Percentiles rank a stretch among this genome's conserved stretches.
These are phyloP conservation scores for Pichia kluyveri DNA, from an alignment of 805 yeast species.

Conservation along the genomic window DNA sequence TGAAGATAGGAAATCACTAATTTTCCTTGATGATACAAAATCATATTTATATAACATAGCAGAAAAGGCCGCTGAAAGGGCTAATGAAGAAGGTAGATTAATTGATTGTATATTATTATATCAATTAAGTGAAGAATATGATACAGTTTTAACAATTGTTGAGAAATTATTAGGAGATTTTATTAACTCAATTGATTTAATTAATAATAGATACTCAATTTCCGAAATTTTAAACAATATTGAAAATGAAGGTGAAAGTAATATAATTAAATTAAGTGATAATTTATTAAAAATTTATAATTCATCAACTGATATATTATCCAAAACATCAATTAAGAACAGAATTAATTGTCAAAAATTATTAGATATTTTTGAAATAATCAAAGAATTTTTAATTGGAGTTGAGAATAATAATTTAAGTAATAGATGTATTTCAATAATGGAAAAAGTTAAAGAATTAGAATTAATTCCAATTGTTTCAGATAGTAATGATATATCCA, in stretches of 20 bases:
- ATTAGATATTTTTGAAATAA: slow-evolving; percentile 57
- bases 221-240: slow-evolving; percentile 15
- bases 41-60: slow-evolving; percentile 64
- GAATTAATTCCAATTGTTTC: slow-evolving; percentile 56
- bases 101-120: slow-evolving; percentile 79
- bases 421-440: slow-evolving; percentile 28
- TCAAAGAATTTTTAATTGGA: slow-evolving; percentile 31
- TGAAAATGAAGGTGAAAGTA: slow-evolving; percentile 32
- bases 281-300: slow-evolving; percentile 37
- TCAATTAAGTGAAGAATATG: slow-evolving; percentile 82
- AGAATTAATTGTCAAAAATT: slow-evolving; percentile 59
- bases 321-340: slow-evolving; percentile 43
- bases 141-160: slow-evolving; percentile 65
- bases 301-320: slow-evolving; percentile 50
- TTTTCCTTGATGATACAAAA: slow-evolving; percentile 48
- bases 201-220: slow-evolving; percentile 10
- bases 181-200: slow-evolving; percentile 52
- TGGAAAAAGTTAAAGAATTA: slow-evolving; percentile 37
- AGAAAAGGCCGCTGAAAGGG: slow-evolving; percentile 75
- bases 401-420: neutral
- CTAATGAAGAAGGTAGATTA: slow-evolving; percentile 85
- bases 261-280: slow-evolving; percentile 37
- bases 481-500: slow-evolving; percentile 37
- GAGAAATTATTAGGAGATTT: slow-evolving; percentile 74
- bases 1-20: slow-evolving; percentile 63